A percentile compares a stretch with the other conserved stretches of the same genome.
Conservation (phyloP, 352 stramenopile genomes). For the Phytophthora crassamura region DNA sequence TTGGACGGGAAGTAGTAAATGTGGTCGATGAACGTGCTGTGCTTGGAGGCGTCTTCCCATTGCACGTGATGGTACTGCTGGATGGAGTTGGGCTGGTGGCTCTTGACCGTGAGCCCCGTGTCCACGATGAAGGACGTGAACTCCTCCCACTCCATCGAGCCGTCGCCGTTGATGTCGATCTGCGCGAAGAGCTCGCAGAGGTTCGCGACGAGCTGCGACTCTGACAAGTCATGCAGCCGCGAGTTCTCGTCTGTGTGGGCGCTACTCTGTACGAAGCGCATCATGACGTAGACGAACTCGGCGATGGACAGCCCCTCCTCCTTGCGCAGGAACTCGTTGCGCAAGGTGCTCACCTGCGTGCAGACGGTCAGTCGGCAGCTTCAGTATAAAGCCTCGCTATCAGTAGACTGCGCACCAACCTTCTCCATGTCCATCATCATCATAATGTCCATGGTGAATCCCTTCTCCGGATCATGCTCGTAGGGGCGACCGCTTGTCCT, state of each 20-base stretch:
- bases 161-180: constrained; percentile 93
- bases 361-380: too few species aligned
- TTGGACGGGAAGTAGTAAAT: constrained; percentile 87
- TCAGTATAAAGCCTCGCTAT: too few species aligned
- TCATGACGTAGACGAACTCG: constrained; percentile 92
- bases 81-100: constrained; percentile 89
- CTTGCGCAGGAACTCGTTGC: constrained; percentile 87
- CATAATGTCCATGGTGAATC: constrained; percentile 93
- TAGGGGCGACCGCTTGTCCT: constrained; percentile 47
- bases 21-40: constrained; percentile 85
- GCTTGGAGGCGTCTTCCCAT: constrained; percentile 88
- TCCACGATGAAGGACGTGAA: constrained; percentile 93
- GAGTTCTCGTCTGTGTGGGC: constrained; percentile 64
- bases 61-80: constrained; percentile 80
- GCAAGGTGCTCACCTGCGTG: constrained; percentile 70
- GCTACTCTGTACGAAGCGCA: constrained; percentile 73
- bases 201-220: constrained; percentile 85
- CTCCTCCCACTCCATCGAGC: constrained; percentile 93
- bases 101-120: constrained; percentile 82
- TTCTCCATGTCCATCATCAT: constrained; percentile 93
- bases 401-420: constrained; percentile 10
- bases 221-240: constrained; percentile 65
- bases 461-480: constrained; percentile 80
- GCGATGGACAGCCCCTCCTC: constrained; percentile 78
- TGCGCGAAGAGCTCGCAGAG: constrained; percentile 91